phyloP scores from a whole-genome alignment of 169 alveolate species.

The Cryptosporidium tyzzeri region DNA sequence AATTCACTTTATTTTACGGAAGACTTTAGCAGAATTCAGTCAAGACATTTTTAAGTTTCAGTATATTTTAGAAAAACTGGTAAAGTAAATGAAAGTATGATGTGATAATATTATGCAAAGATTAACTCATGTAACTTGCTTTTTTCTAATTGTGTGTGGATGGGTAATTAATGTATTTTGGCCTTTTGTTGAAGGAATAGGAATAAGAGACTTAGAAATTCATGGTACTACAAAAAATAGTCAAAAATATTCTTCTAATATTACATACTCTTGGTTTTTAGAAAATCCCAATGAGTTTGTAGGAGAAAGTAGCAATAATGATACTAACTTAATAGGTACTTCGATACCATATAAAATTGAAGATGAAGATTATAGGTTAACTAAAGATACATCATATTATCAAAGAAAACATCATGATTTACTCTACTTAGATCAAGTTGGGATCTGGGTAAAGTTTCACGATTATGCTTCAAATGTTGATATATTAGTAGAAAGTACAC shows the following conservation, averaged over 20 bases:
- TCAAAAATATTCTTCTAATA: neutral
- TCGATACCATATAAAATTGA: neutral
- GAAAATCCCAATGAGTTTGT: neutral
- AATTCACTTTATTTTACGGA: slow-evolving; percentile 58
- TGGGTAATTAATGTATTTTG: neutral
- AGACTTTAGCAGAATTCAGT: slow-evolving; percentile 63
- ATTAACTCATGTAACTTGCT: neutral
- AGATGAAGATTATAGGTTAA: neutral
- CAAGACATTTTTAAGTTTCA: slow-evolving; percentile 28
- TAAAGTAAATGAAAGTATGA: neutral
- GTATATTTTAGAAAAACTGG: neutral
- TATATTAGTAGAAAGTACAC: neutral
- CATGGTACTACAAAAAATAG: neutral
- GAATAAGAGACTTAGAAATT: neutral
- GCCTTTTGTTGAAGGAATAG: neutral
- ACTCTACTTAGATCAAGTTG: neutral
- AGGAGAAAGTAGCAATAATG: neutral
- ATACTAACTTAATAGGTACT: neutral
- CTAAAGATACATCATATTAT: too few relatives aligned
- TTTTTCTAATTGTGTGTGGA: neutral
- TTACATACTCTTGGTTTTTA: slow-evolving; percentile 2
- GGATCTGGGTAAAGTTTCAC: neutral
- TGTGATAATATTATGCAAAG: neutral
- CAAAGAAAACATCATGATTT: neutral
- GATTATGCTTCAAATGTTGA: slow-evolving; percentile 10